Evolutionary conservation across 169 alveolate species (phyloP).

Genomic region (Sarcocystis neurona): DNA sequence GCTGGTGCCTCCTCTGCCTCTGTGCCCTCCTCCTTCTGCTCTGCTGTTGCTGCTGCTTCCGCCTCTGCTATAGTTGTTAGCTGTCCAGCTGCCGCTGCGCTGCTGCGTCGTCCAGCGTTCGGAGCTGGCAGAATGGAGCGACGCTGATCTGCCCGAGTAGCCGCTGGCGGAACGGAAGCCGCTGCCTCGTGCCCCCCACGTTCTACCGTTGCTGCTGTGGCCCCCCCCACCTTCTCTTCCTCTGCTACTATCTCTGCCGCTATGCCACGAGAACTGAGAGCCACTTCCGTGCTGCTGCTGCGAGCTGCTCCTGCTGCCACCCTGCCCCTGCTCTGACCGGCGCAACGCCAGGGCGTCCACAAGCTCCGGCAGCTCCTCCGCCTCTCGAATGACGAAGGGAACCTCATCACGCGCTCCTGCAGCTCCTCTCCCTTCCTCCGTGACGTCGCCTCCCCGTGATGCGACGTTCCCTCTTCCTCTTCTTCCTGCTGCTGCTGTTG

Average conservation of each 20-base stretch:
- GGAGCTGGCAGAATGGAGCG: too few species aligned
- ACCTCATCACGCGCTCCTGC: neutral
- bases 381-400: conserved; percentile 28
- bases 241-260: neutral
- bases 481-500: conserved; percentile 39
- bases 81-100: conserved; percentile 2
- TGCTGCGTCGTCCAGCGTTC: neutral
- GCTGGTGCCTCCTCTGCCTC: neutral
- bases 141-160: too few species aligned
- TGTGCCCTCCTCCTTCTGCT: conserved; percentile 2
- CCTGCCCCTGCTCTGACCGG: neutral
- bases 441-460: neutral
- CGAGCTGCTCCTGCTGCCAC: neutral
- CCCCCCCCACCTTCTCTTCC: conserved; percentile 4
- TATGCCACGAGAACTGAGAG: neutral
- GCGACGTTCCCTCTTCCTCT: neutral
- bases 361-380: conserved; percentile 12
- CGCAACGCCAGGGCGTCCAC: conserved; percentile 13
- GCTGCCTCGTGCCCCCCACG: neutral
- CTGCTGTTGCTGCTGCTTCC: conserved; percentile 15
- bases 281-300: conserved; percentile 30
- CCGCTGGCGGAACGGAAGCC: too few species aligned
- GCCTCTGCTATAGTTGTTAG: conserved; percentile 1
- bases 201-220: conserved; percentile 1
- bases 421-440: neutral